Conservation (phyloP, 2,329 filamentous ascomycete species). For the Ceratocystis lukuohia region DNA sequence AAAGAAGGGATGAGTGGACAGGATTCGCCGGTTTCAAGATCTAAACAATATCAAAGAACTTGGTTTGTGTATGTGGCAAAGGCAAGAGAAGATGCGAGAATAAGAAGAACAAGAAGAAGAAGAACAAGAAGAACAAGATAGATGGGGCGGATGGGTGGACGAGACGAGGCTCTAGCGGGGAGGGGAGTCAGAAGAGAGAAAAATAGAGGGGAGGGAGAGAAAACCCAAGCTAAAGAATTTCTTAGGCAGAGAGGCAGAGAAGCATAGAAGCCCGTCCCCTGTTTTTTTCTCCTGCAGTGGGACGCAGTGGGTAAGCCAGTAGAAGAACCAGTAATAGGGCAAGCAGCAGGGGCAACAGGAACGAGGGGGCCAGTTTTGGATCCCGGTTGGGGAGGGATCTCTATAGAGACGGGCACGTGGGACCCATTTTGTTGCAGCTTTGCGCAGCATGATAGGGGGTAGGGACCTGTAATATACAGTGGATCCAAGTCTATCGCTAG, state of each 20-base stretch:
- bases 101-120: neutral
- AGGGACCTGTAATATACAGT: neutral
- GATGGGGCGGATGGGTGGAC: neutral
- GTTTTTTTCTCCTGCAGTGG: neutral
- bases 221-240: neutral
- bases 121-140: neutral
- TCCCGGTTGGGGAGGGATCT: neutral
- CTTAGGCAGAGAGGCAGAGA: neutral
- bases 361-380: neutral
- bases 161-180: neutral
- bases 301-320: too few species aligned
- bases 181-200: neutral
- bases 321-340: too few species aligned
- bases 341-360: neutral
- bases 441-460: neutral
- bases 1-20: neutral
- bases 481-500: neutral
- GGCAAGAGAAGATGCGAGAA: neutral
- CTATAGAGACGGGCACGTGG: conserved; percentile 2
- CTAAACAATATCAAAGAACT: neutral
- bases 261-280: neutral
- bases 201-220: neutral
- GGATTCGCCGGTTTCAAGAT: neutral
- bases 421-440: neutral
- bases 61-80: neutral